Evolutionary conservation across 768 basidiomycete species (phyloP).

Genomic region (Leccinum ochraceum): DNA sequence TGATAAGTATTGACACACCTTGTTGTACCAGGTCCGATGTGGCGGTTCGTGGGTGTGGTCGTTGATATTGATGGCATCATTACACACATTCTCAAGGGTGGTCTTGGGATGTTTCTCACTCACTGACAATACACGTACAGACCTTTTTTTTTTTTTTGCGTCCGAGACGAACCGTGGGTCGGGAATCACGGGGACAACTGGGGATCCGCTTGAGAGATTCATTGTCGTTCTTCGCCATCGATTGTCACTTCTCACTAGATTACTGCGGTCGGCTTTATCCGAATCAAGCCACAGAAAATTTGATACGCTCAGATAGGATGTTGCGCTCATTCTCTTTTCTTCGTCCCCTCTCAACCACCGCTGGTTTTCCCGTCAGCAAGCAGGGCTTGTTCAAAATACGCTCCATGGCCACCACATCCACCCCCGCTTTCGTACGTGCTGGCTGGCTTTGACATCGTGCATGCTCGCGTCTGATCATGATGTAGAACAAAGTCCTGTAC

Average conservation of each 20-base stretch:
- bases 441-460: background rate
- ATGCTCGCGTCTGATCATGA: background rate
- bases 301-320: slow-evolving; percentile 30
- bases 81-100: background rate
- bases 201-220: background rate
- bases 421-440: slow-evolving; percentile 60
- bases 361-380: slow-evolving; percentile 26
- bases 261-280: slow-evolving; percentile 24
- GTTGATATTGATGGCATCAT: no score
- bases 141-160: background rate
- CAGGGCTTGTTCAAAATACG: slow-evolving; percentile 27
- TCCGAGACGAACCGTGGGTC: background rate
- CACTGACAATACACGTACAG: background rate
- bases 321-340: slow-evolving; percentile 29
- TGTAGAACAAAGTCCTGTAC: slow-evolving; percentile 91
- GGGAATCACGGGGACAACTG: background rate
- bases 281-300: slow-evolving; percentile 15
- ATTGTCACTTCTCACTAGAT: background rate
- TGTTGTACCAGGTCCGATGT: background rate
- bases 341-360: slow-evolving; percentile 26
- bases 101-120: background rate
- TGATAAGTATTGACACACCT: background rate
- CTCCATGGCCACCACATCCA: slow-evolving; percentile 61
- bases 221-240: background rate
- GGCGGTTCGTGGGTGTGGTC: background rate